A percentile compares a stretch with the other conserved stretches of the same genome.
These are phyloP conservation scores for Ganoderma leucocontextum DNA, from an alignment of 1,284 basidiomycete species.

Conservation along the genomic window DNA sequence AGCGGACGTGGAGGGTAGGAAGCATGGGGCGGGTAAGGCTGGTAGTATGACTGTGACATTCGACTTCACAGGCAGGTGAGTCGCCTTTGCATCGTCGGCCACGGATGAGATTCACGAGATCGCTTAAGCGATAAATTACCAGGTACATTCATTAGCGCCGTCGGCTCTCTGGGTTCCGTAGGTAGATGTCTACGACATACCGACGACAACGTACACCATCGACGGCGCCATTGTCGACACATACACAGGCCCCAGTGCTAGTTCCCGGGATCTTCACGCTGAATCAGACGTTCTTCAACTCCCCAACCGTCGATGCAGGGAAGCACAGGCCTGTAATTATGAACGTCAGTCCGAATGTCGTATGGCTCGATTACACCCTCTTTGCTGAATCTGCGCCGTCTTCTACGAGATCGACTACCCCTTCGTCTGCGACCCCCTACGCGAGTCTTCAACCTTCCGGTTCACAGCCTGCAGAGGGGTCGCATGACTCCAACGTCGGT, in stretches of 20 bases:
- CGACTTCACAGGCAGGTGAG: constrained; percentile 10
- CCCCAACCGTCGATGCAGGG: constrained; percentile 22
- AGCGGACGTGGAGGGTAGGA: no score
- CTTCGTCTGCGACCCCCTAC: no score
- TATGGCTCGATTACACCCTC: constrained; percentile 34
- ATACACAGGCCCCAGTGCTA: constrained; percentile 20
- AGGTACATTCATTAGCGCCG: constrained; percentile 29
- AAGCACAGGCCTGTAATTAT: constrained; percentile 29
- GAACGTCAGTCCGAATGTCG: constrained; percentile 28
- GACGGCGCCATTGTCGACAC: constrained; percentile 21
- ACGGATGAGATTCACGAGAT: no score
- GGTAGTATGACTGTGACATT: no score
- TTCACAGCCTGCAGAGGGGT: no score
- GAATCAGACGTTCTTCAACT: constrained; percentile 28
- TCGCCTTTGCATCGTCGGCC: not conserved
- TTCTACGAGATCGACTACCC: no score
- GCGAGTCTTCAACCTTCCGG: no score
- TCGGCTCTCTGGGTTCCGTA: constrained; percentile 30
- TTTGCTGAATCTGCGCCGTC: constrained; percentile 7
- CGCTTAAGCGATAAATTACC: no score
- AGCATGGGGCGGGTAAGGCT: no score
- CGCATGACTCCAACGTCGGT: not conserved
- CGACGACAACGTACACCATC: constrained; percentile 25
- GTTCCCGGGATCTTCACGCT: constrained; percentile 8
- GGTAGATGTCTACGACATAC: constrained; percentile 27